phyloP scores from a whole-genome alignment of 345 rosid genomes.

The Populus pruinosa region DNA sequence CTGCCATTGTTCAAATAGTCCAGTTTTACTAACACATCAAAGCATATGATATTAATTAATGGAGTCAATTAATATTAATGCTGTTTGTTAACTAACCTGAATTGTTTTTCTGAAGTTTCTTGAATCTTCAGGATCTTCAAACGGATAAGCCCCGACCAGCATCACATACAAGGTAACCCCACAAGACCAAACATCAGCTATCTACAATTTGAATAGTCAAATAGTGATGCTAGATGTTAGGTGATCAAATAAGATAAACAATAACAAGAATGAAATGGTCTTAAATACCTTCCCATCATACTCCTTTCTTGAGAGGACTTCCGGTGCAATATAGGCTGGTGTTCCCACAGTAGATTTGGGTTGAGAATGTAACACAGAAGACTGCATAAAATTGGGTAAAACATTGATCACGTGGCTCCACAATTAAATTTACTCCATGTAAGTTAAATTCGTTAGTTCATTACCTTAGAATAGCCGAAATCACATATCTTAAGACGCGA shows the following conservation, averaged over 20 bases:
- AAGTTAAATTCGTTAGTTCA: not conserved
- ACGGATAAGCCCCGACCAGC: slow-evolving; percentile 28
- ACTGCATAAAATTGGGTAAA: slow-evolving; percentile 3
- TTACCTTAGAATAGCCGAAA: slow-evolving; percentile 29
- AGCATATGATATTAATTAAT: not conserved
- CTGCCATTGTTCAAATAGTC: slow-evolving; percentile 34
- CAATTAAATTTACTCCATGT: not conserved
- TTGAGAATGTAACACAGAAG: slow-evolving; percentile 27
- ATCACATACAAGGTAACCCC: slow-evolving; percentile 32
- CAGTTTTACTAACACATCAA: not conserved
- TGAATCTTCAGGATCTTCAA: slow-evolving; percentile 29
- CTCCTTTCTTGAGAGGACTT: slow-evolving; percentile 22
- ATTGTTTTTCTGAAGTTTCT: slow-evolving; percentile 29
- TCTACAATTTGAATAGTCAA: slow-evolving; percentile 2
- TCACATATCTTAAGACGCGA: slow-evolving; percentile 26
- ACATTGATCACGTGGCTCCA: not conserved
- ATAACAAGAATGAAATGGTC: not conserved
- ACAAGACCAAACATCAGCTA: slow-evolving; percentile 30
- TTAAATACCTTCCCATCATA: slow-evolving; percentile 24
- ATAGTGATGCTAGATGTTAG: not conserved
- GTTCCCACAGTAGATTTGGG: slow-evolving; percentile 27
- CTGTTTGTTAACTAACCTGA: not conserved
- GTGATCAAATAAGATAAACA: not conserved
- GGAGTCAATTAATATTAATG: not conserved
- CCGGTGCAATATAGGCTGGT: slow-evolving; percentile 28